Conservation (phyloP, 495 filamentous ascomycete species). For the Penicillium riverlandense region DNA sequence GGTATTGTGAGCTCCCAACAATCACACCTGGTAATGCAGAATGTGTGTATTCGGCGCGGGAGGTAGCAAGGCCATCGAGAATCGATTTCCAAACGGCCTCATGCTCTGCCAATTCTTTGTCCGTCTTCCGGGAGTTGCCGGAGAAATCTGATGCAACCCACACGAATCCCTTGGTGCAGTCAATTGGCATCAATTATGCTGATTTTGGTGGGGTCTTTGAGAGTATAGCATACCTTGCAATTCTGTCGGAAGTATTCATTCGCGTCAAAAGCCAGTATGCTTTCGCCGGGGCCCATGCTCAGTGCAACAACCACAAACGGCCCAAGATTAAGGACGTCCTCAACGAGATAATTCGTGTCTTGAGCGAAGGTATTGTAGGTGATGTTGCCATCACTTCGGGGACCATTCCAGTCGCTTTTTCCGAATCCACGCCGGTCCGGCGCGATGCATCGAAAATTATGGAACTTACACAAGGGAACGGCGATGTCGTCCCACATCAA, state of each 20-base stretch:
- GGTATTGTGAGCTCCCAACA: too few species aligned
- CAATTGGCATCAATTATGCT: too few species aligned
- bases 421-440: constrained; percentile 24
- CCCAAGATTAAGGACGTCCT: constrained; percentile 3
- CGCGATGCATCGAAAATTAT: constrained; percentile 15
- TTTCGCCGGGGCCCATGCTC: constrained; percentile 18
- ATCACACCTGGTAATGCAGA: too few species aligned
- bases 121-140: too few species aligned
- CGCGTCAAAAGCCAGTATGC: constrained; percentile 6
- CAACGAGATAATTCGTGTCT: constrained; percentile 1
- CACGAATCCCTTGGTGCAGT: too few species aligned
- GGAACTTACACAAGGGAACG: constrained; percentile 14
- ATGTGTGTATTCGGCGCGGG: too few species aligned
- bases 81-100: too few species aligned
- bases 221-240: constrained; percentile 2
- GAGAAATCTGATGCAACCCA: too few species aligned
- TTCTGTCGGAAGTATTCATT: background rate
- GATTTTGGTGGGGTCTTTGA: too few species aligned
- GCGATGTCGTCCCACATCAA: constrained; percentile 19
- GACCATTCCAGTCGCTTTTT: constrained; percentile 13
- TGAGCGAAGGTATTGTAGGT: constrained; percentile 16
- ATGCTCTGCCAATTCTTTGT: too few species aligned
- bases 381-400: constrained; percentile 4
- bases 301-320: constrained; percentile 14
- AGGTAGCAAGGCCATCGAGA: too few species aligned